These are phyloP conservation scores for Nicotiana tabacum DNA, from an alignment of 257 asterid species.

Conservation along the genomic window DNA sequence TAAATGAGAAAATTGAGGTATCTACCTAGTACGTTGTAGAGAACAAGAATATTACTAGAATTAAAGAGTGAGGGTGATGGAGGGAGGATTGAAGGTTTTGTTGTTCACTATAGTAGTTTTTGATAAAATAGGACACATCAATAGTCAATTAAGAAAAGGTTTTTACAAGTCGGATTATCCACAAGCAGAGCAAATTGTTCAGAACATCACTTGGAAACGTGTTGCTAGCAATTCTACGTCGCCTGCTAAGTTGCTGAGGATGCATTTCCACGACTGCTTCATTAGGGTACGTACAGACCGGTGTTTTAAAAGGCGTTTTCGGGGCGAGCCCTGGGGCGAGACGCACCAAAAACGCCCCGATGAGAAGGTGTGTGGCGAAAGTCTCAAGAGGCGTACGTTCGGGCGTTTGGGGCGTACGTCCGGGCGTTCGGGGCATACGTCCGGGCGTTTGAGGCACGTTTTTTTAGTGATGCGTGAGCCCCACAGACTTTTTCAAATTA, in stretches of 20 bases:
- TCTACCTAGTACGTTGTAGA: background rate
- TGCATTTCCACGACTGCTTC: conserved; percentile 51
- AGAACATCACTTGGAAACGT: conserved; percentile 20
- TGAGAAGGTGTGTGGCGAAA: too few relatives aligned
- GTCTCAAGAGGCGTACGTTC: too few relatives aligned
- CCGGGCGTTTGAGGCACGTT: too few relatives aligned
- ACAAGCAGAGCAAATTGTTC: conserved; percentile 34
- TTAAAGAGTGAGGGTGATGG: background rate
- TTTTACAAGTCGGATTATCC: conserved; percentile 28
- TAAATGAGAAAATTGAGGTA: background rate
- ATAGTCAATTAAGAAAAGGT: conserved; percentile 24
- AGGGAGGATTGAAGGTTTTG: background rate
- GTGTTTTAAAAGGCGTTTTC: too few relatives aligned
- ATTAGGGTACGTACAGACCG: conserved; percentile 23
- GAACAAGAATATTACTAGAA: background rate
- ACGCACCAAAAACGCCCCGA: too few relatives aligned
- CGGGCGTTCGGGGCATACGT: too few relatives aligned
- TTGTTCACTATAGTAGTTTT: conserved; percentile 12
- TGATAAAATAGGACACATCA: conserved; percentile 16
- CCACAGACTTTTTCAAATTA: too few relatives aligned
- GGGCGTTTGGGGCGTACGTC: too few relatives aligned
- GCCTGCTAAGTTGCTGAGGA: conserved; percentile 40
- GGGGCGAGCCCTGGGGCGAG: too few relatives aligned
- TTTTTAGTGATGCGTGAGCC: too few relatives aligned
- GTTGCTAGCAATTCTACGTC: conserved; percentile 28